phyloP scores from a whole-genome alignment of 2,329 filamentous ascomycete species.

The Colletotrichum endophyticum region DNA sequence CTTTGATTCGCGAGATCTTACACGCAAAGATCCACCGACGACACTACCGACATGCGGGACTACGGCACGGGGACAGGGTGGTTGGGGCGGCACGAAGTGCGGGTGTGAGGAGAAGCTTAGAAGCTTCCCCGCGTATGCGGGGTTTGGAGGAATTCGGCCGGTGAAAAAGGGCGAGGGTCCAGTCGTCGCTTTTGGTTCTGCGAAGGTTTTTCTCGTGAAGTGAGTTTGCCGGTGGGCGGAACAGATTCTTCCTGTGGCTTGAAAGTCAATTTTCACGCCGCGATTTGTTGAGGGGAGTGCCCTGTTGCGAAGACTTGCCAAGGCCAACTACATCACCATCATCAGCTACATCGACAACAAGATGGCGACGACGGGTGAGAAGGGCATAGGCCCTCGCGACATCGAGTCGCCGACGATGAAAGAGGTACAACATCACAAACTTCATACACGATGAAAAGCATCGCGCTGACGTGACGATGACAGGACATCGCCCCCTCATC shows the following conservation, averaged over 20 bases:
- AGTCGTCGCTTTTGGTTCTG: not conserved
- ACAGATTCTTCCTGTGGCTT: not conserved
- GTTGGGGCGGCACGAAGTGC: not conserved
- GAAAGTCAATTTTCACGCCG: not conserved
- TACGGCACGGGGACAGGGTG: not conserved
- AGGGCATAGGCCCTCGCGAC: not conserved
- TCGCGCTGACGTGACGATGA: not conserved
- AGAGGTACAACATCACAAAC: not conserved
- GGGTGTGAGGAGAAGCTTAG: not conserved
- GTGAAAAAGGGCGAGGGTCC: not conserved
- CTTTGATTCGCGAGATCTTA: not conserved
- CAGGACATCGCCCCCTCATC: not conserved
- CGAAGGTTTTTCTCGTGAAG: not conserved
- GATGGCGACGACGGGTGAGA: not conserved
- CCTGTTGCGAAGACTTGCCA: not conserved
- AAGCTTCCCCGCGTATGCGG: not conserved
- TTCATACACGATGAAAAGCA: accelerated
- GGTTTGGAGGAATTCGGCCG: not conserved
- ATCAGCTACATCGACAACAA: not conserved
- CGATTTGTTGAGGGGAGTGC: not conserved
- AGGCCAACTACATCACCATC: not conserved
- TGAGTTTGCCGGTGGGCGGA: not conserved
- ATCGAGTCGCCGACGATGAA: slow-evolving; percentile 1
- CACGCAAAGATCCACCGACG: not conserved
- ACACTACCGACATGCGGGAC: not conserved